Evolutionary conservation across 2,329 filamentous ascomycete genomes (phyloP).

Genomic region (Diaporthe humulicola): DNA sequence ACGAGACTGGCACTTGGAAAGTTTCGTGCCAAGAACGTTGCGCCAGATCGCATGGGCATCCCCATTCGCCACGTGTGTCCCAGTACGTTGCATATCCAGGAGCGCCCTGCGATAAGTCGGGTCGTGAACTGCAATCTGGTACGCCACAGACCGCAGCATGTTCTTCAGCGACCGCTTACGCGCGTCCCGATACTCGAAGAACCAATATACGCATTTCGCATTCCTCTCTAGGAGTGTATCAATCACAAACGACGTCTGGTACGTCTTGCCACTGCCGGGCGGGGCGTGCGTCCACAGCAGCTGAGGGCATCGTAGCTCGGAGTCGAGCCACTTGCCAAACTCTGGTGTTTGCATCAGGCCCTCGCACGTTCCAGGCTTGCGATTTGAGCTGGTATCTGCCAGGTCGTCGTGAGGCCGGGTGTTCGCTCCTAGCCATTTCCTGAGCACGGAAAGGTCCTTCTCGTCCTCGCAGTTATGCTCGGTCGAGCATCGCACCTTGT

Average conservation of each 20-base stretch:
- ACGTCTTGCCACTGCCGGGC: conserved; percentile 41
- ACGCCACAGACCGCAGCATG: conserved; percentile 39
- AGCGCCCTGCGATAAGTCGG: conserved; percentile 1
- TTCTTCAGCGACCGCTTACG: conserved; percentile 35
- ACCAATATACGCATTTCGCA: conserved; percentile 36
- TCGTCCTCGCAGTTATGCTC: conserved; percentile 15
- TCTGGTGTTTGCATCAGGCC: conserved; percentile 28
- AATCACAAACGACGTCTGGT: conserved; percentile 38
- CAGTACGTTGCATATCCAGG: background rate
- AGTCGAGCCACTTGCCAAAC: conserved; percentile 28
- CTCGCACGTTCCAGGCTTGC: conserved; percentile 39
- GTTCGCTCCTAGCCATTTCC: conserved; percentile 10
- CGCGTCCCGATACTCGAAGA: conserved; percentile 38
- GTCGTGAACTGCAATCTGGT: conserved; percentile 37
- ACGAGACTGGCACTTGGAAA: conserved; percentile 17
- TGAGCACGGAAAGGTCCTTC: background rate
- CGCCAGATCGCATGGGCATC: conserved; percentile 16
- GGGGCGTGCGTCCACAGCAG: conserved; percentile 35
- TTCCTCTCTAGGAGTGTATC: conserved; percentile 30
- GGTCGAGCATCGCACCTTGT: conserved; percentile 25
- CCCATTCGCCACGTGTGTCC: conserved; percentile 1
- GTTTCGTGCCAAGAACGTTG: background rate
- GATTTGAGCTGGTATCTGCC: conserved; percentile 7
- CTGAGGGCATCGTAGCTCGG: conserved; percentile 4
- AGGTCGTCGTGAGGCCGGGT: conserved; percentile 35